Percentiles rank a stretch among this genome's conserved stretches.
phyloP scores from a whole-genome alignment of 1,139 yeast species.

The Kurtzmaniella quercitrusa region DNA sequence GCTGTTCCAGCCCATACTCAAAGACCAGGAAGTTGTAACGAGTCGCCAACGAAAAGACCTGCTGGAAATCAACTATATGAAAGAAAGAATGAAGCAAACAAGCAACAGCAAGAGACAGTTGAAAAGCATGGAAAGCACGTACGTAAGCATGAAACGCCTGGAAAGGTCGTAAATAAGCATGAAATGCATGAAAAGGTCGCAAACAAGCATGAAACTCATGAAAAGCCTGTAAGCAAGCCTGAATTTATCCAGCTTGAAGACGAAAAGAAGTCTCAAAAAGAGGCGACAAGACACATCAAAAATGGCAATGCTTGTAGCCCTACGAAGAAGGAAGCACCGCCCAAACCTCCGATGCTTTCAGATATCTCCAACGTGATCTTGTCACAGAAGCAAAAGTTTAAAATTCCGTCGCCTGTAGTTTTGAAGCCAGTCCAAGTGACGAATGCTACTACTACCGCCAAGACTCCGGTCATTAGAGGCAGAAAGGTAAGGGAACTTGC shows the following conservation, averaged over 20 bases:
- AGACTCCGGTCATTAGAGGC: constrained; percentile 48
- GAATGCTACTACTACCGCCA: constrained; percentile 12
- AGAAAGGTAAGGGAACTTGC: constrained; percentile 55
- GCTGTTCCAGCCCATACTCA: constrained; percentile 3
- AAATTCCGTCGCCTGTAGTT: not conserved
- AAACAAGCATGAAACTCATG: too few species aligned
- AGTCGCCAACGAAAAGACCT: not conserved
- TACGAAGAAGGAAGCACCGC: not conserved
- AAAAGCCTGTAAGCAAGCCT: too few species aligned
- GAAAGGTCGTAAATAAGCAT: too few species aligned
- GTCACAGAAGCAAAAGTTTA: constrained; percentile 36
- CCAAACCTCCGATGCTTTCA: constrained; percentile 10
- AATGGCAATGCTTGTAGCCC: not conserved
- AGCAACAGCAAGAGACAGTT: too few species aligned
- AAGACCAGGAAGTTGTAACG: constrained; percentile 1
- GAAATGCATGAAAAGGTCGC: too few species aligned
- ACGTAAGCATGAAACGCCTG: too few species aligned
- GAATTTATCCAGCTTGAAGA: too few species aligned
- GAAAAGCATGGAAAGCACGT: not conserved
- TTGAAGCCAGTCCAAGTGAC: not conserved
- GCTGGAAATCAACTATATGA: not conserved
- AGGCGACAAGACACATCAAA: not conserved
- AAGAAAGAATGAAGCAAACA: not conserved
- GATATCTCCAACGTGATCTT: constrained; percentile 25
- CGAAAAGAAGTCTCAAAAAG: not conserved